Evolutionary conservation across 192 early-diverging fungal species (phyloP).

Genomic region (Diversispora epigaea): DNA sequence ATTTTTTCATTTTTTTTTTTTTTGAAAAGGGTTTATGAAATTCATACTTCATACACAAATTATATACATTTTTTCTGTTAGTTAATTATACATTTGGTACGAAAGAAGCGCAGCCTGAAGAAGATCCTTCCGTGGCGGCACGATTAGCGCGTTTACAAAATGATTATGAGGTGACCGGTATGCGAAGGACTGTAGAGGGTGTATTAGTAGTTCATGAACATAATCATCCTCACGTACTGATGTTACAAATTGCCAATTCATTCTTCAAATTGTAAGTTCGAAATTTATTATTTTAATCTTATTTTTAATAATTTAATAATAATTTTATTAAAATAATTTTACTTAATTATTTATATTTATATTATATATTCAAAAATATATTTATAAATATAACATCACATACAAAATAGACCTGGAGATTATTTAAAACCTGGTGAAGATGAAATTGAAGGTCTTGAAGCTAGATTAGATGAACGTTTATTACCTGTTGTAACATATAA

Average conservation of each 20-base stretch:
- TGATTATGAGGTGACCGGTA: conserved; percentile 66
- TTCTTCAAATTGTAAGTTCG: conserved; percentile 71
- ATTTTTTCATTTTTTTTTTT: not conserved
- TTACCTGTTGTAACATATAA: conserved; percentile 42
- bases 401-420: conserved; percentile 73
- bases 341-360: no score
- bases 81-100: conserved; percentile 69
- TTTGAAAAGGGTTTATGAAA: no score
- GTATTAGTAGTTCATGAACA: conserved; percentile 78
- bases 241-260: conserved; percentile 71
- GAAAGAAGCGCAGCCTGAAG: conserved; percentile 73
- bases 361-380: no score
- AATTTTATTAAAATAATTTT: no score
- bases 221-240: conserved; percentile 75
- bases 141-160: conserved; percentile 59
- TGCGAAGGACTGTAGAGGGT: conserved; percentile 69
- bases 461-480: conserved; percentile 58
- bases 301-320: not conserved
- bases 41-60: not conserved
- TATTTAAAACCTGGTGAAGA: conserved; percentile 71
- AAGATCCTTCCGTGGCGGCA: conserved; percentile 57
- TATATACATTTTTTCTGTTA: conserved; percentile 1
- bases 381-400: no score
- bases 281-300: not conserved
- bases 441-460: conserved; percentile 69